Conservation (phyloP, 495 filamentous ascomycete species). For the Penicillium coprophilum region DNA sequence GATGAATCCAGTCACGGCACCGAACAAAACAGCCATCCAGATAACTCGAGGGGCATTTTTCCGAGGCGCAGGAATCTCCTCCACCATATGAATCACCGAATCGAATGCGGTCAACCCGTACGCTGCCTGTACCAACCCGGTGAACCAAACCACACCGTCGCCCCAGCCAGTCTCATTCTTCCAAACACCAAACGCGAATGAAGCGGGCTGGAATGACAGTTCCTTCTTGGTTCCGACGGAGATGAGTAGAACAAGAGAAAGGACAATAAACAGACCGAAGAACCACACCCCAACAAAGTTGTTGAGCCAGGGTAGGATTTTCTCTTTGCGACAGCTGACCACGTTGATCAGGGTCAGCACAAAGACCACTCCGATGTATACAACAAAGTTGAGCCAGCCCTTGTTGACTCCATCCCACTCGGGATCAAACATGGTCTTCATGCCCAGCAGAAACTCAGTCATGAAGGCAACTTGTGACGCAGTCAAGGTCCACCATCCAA, state of each 20-base stretch:
- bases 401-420: constrained; percentile 38
- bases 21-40: constrained; percentile 43
- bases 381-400: constrained; percentile 48
- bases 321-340: constrained; percentile 45
- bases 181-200: constrained; percentile 57
- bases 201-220: constrained; percentile 42
- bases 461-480: constrained; percentile 51
- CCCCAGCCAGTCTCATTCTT: constrained; percentile 63
- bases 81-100: constrained; percentile 62
- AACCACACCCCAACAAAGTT: constrained; percentile 52
- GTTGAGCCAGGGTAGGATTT: constrained; percentile 46
- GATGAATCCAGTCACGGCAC: constrained; percentile 62
- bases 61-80: constrained; percentile 46
- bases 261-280: constrained; percentile 42
- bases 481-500: constrained; percentile 52
- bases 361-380: constrained; percentile 42
- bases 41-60: constrained; percentile 44
- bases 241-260: constrained; percentile 47
- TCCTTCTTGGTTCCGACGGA: constrained; percentile 39
- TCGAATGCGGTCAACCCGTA: constrained; percentile 63
- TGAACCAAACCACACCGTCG: constrained; percentile 62
- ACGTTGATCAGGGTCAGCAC: constrained; percentile 45
- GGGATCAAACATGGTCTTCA: constrained; percentile 47
- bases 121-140: constrained; percentile 60
- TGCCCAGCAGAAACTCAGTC: constrained; percentile 49